Conservation (phyloP, 495 filamentous ascomycete species). For the Penicillium dipodomyicola region DNA sequence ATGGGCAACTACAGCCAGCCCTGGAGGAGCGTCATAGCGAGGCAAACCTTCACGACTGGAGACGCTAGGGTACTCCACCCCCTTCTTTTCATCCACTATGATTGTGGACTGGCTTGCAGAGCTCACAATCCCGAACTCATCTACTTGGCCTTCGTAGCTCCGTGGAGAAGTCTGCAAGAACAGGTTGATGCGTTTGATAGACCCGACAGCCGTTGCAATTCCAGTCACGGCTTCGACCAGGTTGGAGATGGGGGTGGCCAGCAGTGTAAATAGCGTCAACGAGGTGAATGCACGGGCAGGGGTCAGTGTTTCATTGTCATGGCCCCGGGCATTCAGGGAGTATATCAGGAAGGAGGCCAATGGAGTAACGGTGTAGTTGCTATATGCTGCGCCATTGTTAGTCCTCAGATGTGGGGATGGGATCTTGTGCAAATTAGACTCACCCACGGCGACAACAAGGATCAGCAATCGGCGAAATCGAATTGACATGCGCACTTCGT, state of each 20-base stretch:
- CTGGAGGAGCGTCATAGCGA: no score
- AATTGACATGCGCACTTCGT: neutral
- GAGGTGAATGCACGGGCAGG: conserved; percentile 51
- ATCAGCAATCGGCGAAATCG: conserved; percentile 1
- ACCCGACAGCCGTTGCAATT: conserved; percentile 9
- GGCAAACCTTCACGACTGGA: no score
- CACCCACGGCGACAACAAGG: conserved; percentile 1
- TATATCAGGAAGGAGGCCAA: conserved; percentile 8
- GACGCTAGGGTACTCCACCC: no score
- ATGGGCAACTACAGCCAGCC: no score
- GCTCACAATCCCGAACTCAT: no score
- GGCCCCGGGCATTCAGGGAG: conserved; percentile 23
- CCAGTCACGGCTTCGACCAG: conserved; percentile 27
- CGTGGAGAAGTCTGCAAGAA: conserved; percentile 5
- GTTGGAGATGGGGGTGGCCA: conserved; percentile 42
- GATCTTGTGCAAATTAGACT: no score
- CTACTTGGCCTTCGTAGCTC: neutral
- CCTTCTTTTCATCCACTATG: no score
- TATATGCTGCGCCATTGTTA: neutral
- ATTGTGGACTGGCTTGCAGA: no score
- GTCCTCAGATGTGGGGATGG: no score
- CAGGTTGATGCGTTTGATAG: conserved; percentile 7
- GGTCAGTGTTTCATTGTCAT: conserved; percentile 37
- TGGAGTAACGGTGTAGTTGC: conserved; percentile 7
- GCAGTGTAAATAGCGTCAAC: conserved; percentile 50